Evolutionary conservation across 805 yeast species (phyloP), one percentile per base, ranked within the genome.

Genomic region (Metschnikowia borealis): DNA sequence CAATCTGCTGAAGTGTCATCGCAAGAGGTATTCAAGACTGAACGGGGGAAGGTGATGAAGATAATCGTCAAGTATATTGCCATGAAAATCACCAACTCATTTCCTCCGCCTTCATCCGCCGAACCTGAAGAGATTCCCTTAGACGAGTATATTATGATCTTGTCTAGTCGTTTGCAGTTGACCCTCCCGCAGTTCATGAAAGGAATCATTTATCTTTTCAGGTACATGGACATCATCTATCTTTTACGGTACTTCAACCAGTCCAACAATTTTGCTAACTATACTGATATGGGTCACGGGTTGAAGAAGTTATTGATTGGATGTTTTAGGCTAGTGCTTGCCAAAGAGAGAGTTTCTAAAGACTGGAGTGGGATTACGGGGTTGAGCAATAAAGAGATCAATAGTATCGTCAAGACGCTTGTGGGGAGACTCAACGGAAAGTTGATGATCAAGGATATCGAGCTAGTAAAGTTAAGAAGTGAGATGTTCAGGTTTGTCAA

Each of bases 181-280:
- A 56, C 71, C 0, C 51, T 74, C 26, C 62, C 69, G 2, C 56
- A 64, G 53, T 74, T 74, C 54, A 64, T 74, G 66, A 71, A 69
- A 50, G 73, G 76, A 4, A 62, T 68, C 37, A 70, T 74, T 26
- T 73, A 73, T 54, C 62, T 74, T 42, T 74, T 74, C 62, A 63
- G 78, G 47, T 74, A 74, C 56, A 74, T 74, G 77, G 78, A 74
- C 55, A 71, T 74, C 40, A 68, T 74, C 46, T 74, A 74, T 58
- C 65, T 74, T 49, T 67, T 74, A 52, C 60, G 78, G 48, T 74
- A 74, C 54, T 66, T 74, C 50, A 74, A 74, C 53, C 78, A 74
- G 56, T 68, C 75, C 29, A 74, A 74, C 54, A 74, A 74, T 53
- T 70, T 65, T 51, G 76, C 74, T 32, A 71, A 69, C 55, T 71